These are phyloP conservation scores for Mycena rebaudengoi DNA, from an alignment of 768 basidiomycete species.

Conservation along the genomic window DNA sequence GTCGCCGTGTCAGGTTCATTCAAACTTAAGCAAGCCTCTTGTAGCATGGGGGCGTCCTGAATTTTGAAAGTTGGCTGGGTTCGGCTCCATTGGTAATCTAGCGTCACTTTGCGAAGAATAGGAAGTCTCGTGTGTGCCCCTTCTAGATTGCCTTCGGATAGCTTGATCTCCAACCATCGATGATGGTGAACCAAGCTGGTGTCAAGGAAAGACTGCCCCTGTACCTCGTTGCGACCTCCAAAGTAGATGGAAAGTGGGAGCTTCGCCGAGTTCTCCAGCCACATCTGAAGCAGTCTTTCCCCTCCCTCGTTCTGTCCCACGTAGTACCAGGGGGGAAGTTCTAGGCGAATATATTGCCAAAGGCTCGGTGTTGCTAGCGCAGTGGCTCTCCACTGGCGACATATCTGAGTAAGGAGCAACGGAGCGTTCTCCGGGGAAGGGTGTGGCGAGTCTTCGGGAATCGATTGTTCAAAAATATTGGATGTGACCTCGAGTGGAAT, in stretches of 20 bases:
- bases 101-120: neutral
- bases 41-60: neutral
- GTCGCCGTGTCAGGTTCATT: too few relatives aligned
- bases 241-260: neutral
- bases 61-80: neutral
- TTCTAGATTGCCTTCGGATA: neutral
- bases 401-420: neutral
- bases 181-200: neutral
- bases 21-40: neutral
- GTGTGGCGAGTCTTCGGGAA: neutral
- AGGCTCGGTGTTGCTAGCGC: neutral
- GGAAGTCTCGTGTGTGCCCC: neutral
- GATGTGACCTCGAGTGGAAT: neutral
- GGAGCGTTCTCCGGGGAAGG: neutral
- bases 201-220: neutral
- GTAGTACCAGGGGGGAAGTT: too few relatives aligned
- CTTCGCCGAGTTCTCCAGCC: neutral
- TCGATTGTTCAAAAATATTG: neutral
- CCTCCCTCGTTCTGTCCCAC: neutral
- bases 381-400: neutral
- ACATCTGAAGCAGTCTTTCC: neutral
- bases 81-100: too few relatives aligned
- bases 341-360: neutral
- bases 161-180: slow-evolving; percentile 3
- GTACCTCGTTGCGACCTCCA: too few relatives aligned